These are phyloP conservation scores for Salix udensis DNA, from an alignment of 345 rosid genomes.

Conservation along the genomic window DNA sequence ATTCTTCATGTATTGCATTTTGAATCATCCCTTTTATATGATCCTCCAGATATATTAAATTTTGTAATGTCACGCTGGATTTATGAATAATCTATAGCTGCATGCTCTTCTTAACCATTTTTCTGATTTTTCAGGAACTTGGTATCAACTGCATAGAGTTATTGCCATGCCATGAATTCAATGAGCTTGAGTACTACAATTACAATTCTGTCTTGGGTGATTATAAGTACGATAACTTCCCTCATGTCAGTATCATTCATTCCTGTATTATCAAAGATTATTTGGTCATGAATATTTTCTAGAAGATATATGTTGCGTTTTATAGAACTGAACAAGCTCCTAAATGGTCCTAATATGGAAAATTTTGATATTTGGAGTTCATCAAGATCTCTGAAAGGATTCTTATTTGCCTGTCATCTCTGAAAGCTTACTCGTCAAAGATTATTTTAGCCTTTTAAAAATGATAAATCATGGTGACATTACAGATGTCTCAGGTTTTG, in stretches of 20 bases:
- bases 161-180: constrained; percentile 98
- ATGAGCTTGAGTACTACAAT: constrained; percentile 88
- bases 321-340: background rate
- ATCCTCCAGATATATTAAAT: background rate
- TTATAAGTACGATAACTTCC: constrained; percentile 54
- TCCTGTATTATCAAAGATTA: constrained; percentile 1
- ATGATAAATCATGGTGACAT: background rate
- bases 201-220: constrained; percentile 78
- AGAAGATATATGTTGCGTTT: background rate
- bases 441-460: background rate
- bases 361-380: background rate
- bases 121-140: constrained; percentile 65
- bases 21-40: background rate
- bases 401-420: background rate
- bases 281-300: constrained; percentile 7
- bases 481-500: background rate
- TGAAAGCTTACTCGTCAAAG: background rate
- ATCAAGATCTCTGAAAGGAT: background rate
- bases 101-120: constrained; percentile 14
- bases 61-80: background rate
- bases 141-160: constrained; percentile 92
- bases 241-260: constrained; percentile 10
- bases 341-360: background rate
- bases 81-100: background rate
- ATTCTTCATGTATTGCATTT: background rate